These are phyloP conservation scores for Beverwykella pulmonaria DNA, from an alignment of 495 filamentous ascomycete species.

Conservation along the genomic window DNA sequence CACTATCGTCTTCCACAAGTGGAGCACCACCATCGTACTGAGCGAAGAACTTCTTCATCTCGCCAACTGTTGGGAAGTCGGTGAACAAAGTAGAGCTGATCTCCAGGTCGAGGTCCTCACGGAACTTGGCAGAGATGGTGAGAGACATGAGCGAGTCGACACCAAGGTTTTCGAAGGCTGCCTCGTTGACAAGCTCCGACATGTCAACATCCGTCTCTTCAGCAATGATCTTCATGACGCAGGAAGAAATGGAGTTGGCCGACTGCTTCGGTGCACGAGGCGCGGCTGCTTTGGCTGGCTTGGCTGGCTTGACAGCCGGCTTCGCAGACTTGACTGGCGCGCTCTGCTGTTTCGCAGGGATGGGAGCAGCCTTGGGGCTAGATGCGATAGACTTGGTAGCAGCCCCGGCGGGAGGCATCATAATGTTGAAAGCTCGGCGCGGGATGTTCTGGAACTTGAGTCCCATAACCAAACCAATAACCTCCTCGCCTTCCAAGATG, in stretches of 20 bases:
- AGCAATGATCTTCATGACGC: slow-evolving; percentile 51
- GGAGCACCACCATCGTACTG: slow-evolving; percentile 47
- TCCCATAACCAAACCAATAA: slow-evolving; percentile 47
- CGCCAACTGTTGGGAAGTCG: slow-evolving; percentile 49
- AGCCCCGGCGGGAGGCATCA: slow-evolving; percentile 43
- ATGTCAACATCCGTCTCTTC: slow-evolving; percentile 50
- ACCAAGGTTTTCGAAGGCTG: slow-evolving; percentile 51
- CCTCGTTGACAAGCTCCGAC: slow-evolving; percentile 50
- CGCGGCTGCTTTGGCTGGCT: slow-evolving; percentile 20
- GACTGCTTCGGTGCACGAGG: slow-evolving; percentile 30
- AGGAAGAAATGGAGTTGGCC: slow-evolving; percentile 42
- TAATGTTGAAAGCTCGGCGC: slow-evolving; percentile 49
- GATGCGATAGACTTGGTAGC: slow-evolving; percentile 25
- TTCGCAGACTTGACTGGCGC: slow-evolving; percentile 23
- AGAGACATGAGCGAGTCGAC: slow-evolving; percentile 51
- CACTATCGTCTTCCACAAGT: slow-evolving; percentile 35
- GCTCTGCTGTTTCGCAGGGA: slow-evolving; percentile 1
- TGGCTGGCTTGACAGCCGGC: slow-evolving; percentile 6
- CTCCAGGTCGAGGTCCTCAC: slow-evolving; percentile 51
- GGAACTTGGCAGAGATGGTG: slow-evolving; percentile 51
- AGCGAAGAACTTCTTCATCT: slow-evolving; percentile 52
- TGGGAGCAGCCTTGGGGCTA: slow-evolving; percentile 27
- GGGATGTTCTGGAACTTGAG: slow-evolving; percentile 53
- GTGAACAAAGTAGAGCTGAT: slow-evolving; percentile 51
- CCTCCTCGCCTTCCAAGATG: slow-evolving; percentile 49